A percentile compares a stretch with the other conserved stretches of the same genome.
Evolutionary conservation across 805 yeast species (phyloP).

Genomic region (Nakazawaea laoshanensis): DNA sequence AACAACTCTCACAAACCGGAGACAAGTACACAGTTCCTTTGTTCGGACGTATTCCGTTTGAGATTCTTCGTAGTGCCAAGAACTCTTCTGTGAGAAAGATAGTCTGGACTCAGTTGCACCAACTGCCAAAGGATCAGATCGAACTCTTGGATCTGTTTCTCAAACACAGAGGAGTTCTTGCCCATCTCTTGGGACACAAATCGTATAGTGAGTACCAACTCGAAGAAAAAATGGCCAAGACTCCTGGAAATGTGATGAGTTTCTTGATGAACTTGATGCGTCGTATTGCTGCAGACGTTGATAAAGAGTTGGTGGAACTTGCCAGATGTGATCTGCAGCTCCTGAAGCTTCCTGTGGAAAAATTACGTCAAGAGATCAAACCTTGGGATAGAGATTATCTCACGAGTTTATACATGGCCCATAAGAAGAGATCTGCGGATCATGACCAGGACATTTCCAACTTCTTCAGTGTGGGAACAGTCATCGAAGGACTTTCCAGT

Average conservation of each 20-base stretch:
- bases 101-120: constrained; percentile 71
- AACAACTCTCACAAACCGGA: constrained; percentile 27
- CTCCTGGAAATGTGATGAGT: constrained; percentile 64
- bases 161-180: constrained; percentile 58
- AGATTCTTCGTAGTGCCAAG: constrained; percentile 51
- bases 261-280: constrained; percentile 56
- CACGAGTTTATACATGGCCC: constrained; percentile 18
- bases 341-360: constrained; percentile 23
- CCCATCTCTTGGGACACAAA: constrained; percentile 60
- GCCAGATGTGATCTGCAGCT: constrained; percentile 23
- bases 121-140: constrained; percentile 57
- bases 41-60: constrained; percentile 56
- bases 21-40: constrained; percentile 40
- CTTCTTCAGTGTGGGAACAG: constrained; percentile 79
- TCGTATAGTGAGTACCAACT: constrained; percentile 77
- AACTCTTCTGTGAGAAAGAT: constrained; percentile 49
- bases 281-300: constrained; percentile 44
- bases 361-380: constrained; percentile 38
- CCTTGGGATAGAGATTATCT: constrained; percentile 92
- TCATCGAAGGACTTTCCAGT: constrained; percentile 72
- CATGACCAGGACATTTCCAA: constrained; percentile 45
- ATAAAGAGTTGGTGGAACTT: constrained; percentile 46
- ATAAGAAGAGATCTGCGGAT: constrained; percentile 22
- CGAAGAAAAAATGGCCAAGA: constrained; percentile 83
- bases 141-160: constrained; percentile 49